Percentiles rank a stretch among this genome's conserved stretches.
Conservation (phyloP, 768 basidiomycete species). For the Rhizopogon salebrosus region DNA sequence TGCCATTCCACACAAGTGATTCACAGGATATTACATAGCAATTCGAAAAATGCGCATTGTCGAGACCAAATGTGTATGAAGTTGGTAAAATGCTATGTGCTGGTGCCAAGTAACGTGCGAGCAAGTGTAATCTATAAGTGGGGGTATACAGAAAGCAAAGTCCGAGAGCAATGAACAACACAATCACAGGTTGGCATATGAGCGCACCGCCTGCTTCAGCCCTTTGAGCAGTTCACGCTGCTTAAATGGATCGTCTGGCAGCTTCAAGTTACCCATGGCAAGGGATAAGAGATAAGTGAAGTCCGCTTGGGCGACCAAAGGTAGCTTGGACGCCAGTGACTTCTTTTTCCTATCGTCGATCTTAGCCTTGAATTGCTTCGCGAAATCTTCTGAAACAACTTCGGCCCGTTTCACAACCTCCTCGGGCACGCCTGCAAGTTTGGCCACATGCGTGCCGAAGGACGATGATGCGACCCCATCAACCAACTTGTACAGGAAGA, state of each 20-base stretch:
- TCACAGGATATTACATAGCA: background rate
- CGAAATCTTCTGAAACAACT: constrained; percentile 79
- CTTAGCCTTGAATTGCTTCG: constrained; percentile 79
- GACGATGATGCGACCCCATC: constrained; percentile 83
- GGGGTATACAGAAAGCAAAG: background rate
- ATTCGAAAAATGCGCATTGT: background rate
- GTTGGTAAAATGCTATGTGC: background rate
- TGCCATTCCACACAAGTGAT: background rate
- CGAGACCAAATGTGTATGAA: background rate
- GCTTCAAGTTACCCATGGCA: constrained; percentile 44
- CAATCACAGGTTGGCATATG: constrained; percentile 7
- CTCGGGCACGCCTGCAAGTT: constrained; percentile 85
- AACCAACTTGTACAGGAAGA: constrained; percentile 93
- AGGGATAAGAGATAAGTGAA: constrained; percentile 74
- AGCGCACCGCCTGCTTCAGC: constrained; percentile 42
- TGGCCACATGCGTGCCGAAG: constrained; percentile 93
- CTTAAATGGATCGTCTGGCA: constrained; percentile 52
- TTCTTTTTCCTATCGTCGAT: constrained; percentile 58
- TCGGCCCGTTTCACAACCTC: constrained; percentile 88
- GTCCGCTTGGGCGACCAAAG: constrained; percentile 84
- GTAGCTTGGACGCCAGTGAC: constrained; percentile 52
- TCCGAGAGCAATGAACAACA: background rate
- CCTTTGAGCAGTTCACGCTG: constrained; percentile 47
- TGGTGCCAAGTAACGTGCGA: background rate
- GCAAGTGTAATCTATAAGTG: background rate